Percentiles rank a stretch among this genome's conserved stretches.
Conservation (phyloP, 2,329 filamentous ascomycete species). For the Aspergillus niger region DNA sequence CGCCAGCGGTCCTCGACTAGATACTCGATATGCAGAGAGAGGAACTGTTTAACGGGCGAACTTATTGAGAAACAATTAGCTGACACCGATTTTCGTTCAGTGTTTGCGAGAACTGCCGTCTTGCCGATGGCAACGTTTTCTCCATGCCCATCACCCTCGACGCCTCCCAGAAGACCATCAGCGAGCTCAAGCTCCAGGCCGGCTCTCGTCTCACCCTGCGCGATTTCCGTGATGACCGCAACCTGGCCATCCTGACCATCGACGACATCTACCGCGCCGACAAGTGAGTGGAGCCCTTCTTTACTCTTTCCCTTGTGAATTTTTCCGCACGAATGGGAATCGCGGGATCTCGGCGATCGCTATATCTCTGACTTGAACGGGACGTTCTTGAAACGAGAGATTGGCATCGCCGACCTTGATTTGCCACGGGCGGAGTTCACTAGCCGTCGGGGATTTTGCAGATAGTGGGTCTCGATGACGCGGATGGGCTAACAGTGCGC, state of each 20-base stretch:
- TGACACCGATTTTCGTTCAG: slow-evolving; percentile 48
- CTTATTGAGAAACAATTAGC: slow-evolving; percentile 2
- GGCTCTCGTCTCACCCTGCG: slow-evolving; percentile 84
- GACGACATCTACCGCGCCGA: slow-evolving; percentile 95
- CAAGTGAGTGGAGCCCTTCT: slow-evolving; percentile 64
- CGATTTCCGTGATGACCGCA: slow-evolving; percentile 94
- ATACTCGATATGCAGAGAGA: neutral
- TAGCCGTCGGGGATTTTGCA: slow-evolving; percentile 4
- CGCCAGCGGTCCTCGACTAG: slow-evolving; percentile 11
- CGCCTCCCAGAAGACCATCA: slow-evolving; percentile 71
- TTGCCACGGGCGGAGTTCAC: slow-evolving; percentile 5
- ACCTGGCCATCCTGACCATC: slow-evolving; percentile 91
- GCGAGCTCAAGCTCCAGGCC: slow-evolving; percentile 72
- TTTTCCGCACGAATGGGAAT: neutral
- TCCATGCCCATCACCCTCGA: slow-evolving; percentile 97
- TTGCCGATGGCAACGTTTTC: slow-evolving; percentile 87
- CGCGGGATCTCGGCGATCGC: neutral
- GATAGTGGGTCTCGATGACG: slow-evolving; percentile 31
- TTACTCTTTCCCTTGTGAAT: neutral
- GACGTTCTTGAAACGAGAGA: neutral
- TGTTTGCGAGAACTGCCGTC: slow-evolving; percentile 84
- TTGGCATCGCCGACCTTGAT: slow-evolving; percentile 2
- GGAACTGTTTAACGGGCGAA: neutral
- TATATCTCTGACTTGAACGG: slow-evolving; percentile 7
- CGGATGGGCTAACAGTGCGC: slow-evolving; percentile 21